Conservation (phyloP, 2,329 filamentous ascomycete genomes). For the Alternaria metachromatica region DNA sequence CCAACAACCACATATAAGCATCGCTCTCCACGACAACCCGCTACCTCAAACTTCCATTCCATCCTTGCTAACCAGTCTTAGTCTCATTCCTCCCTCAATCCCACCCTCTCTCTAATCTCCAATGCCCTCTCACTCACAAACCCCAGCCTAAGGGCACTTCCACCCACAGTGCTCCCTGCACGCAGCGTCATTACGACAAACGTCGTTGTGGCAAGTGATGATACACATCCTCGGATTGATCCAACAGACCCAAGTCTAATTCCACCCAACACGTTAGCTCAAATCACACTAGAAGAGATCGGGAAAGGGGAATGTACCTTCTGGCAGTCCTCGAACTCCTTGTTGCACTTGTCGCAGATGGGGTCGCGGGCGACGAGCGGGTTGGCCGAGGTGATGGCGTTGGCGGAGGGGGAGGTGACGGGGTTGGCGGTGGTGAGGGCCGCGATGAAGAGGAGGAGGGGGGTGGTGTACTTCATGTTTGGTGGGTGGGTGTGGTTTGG, state of each 20-base stretch:
- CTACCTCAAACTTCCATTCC: background rate
- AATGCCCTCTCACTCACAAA: background rate
- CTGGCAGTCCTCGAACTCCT: background rate
- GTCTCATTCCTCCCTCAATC: background rate
- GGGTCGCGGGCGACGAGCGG: background rate
- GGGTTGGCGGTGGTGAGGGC: background rate
- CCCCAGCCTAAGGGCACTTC: background rate
- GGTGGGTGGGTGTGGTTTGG: background rate
- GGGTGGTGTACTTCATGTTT: background rate
- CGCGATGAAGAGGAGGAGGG: background rate
- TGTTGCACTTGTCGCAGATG: background rate
- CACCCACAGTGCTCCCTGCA: slow-evolving; percentile 28
- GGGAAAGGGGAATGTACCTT: background rate
- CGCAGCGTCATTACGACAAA: background rate
- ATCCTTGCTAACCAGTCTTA: background rate
- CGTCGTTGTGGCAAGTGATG: background rate
- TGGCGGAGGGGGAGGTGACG: background rate
- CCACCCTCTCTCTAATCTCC: no score
- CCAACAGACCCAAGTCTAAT: background rate
- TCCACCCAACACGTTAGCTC: background rate
- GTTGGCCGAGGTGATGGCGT: background rate
- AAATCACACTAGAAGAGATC: background rate
- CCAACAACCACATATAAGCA: background rate
- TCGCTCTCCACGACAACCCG: background rate
- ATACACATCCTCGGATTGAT: background rate